These are phyloP conservation scores for Linnemannia schmuckeri DNA, from an alignment of 192 early-diverging fungal genomes.

Conservation along the genomic window DNA sequence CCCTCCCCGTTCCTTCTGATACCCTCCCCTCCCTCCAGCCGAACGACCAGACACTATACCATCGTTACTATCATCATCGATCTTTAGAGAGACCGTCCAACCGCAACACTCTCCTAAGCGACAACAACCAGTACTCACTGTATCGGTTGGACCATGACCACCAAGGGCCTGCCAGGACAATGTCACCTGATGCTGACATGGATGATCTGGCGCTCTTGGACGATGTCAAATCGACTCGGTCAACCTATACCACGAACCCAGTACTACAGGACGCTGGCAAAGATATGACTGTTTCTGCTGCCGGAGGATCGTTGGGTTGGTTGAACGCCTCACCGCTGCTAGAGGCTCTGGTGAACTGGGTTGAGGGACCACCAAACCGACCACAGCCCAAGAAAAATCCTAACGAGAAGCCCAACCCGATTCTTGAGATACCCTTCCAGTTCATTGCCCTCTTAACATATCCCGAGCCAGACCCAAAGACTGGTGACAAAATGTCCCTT, in stretches of 20 bases:
- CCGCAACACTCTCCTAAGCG: background rate
- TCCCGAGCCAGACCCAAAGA: constrained; percentile 58
- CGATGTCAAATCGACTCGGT: constrained; percentile 4
- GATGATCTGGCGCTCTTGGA: constrained; percentile 7
- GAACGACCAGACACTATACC: background rate
- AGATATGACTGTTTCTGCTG: background rate
- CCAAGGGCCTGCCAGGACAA: background rate
- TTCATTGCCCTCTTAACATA: constrained; percentile 65
- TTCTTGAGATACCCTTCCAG: constrained; percentile 63
- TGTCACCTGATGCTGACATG: background rate
- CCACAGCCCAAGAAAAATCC: background rate
- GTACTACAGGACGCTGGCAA: background rate
- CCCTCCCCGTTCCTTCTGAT: constrained; percentile 20
- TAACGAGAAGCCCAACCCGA: constrained; percentile 43
- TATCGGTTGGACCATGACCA: background rate
- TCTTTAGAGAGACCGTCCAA: background rate
- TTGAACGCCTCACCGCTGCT: constrained; percentile 14
- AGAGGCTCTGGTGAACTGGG: constrained; percentile 45
- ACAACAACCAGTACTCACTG: background rate
- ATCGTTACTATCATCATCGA: background rate
- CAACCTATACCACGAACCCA: background rate
- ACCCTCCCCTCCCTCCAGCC: constrained; percentile 6
- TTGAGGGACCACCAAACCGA: constrained; percentile 42
- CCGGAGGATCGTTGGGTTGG: constrained; percentile 21
- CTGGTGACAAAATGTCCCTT: constrained; percentile 46